Conservation (phyloP, 257 asterid genomes). For the Jaltomata sinuosa region DNA sequence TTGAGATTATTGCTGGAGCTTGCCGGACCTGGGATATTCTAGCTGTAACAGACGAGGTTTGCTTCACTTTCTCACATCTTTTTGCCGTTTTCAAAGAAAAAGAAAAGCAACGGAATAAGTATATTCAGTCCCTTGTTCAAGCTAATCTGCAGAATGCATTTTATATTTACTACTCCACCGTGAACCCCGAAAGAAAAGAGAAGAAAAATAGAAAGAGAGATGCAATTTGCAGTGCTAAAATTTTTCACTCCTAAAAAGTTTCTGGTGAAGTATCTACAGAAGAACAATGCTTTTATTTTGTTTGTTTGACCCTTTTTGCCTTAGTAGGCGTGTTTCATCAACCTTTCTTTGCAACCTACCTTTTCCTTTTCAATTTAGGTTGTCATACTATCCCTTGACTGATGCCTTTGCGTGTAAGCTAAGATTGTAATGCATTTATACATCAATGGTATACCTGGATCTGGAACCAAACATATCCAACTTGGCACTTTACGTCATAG, state of each 20-base stretch:
- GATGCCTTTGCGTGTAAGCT: background rate
- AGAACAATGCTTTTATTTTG: background rate
- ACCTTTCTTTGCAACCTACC: background rate
- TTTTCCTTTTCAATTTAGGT: background rate
- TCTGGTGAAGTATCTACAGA: background rate
- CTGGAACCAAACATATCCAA: background rate
- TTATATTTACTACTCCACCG: background rate
- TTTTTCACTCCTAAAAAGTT: background rate
- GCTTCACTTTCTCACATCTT: background rate
- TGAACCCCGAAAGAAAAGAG: background rate
- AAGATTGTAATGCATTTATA: background rate
- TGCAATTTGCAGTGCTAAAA: background rate
- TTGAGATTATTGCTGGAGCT: slow-evolving; percentile 73
- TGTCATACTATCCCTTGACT: background rate
- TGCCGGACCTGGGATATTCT: slow-evolving; percentile 60
- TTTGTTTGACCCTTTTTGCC: background rate
- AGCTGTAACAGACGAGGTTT: slow-evolving; percentile 93
- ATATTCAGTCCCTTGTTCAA: background rate
- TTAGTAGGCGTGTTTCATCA: background rate
- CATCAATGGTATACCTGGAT: background rate
- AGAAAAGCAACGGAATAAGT: background rate
- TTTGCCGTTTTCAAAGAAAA: background rate
- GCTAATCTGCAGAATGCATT: background rate
- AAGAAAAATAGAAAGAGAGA: background rate
- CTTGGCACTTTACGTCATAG: background rate